Evolutionary conservation across 2,329 filamentous ascomycete genomes (phyloP).

Genomic region (Botrytis elliptica): DNA sequence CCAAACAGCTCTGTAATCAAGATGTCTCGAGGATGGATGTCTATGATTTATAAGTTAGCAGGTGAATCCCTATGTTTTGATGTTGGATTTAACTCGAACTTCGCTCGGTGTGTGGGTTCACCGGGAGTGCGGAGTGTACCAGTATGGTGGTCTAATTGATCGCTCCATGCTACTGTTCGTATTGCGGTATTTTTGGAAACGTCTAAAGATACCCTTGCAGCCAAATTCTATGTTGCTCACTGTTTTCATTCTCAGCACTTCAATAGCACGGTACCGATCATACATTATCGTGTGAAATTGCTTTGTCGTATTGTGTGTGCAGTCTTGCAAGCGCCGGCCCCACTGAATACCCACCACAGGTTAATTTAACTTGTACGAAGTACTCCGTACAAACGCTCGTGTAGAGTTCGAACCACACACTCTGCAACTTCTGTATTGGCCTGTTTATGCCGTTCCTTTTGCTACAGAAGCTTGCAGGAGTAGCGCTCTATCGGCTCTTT

Average conservation of each 20-base stretch:
- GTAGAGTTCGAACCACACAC: too few species aligned
- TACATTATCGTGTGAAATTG: not conserved
- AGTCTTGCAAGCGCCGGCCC: not conserved
- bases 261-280: not conserved
- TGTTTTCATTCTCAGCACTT: not conserved
- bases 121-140: not conserved
- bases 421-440: not conserved
- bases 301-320: not conserved
- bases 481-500: not conserved
- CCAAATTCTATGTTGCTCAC: not conserved
- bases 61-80: not conserved
- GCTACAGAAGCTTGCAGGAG: not conserved
- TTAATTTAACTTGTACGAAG: constrained; percentile 2
- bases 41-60: not conserved
- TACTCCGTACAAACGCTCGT: not conserved
- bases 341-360: not conserved
- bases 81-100: not conserved
- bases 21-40: not conserved
- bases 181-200: not conserved
- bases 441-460: not conserved
- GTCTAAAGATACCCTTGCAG: not conserved
- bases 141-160: not conserved
- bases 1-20: not conserved
- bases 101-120: not conserved
- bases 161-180: not conserved